Evolutionary conservation across 352 stramenopile species (phyloP), one percentile per base, ranked within the genome.

Genomic region (Phytopythium cucurbitacearum): DNA sequence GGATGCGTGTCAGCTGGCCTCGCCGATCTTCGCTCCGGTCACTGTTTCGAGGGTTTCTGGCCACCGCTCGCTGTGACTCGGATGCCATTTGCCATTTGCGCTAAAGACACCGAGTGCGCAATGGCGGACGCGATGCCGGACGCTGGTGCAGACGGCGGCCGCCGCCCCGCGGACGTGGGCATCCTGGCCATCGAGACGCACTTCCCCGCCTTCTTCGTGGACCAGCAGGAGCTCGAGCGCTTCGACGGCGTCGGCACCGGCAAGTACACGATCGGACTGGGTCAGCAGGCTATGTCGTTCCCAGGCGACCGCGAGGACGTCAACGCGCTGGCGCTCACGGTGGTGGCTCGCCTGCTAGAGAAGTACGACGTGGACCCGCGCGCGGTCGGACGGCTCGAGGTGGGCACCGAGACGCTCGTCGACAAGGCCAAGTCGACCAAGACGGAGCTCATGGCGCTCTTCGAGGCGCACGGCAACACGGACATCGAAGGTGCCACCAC

Each of bases 101-200:
- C 21, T 28, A 28, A 28, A 28, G 21, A 28, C 21, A 28, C 21
- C 21, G 21, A 28, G 21, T 28, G 21, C 21, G 21, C 21, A 28
- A 28, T 28, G 21, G 21, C 21, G 21, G 21, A 28, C 21, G 21
- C 21, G 21, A 28, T 46, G 5, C 40, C 39, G n/a, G 40, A 11
- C 21, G 9, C 40, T 34, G 33, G 68, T 74, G 62, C 39, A 54
- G 48, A 60, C 46, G 36, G n/a, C 41, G n/a, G 21, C 21, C 21
- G 21, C 21, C 75, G 73, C 13, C 71, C 81, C 28, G 49, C 57
- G 9, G 59, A 99, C 65, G 93, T 99, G 13, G 97, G 97, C 50
- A 98, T 99, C 66, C 72, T 99, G 15, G 97, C 89, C 49, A 93
- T 98, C 63, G 97, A 99, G 70, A 83, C 97, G 21, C 98, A 99